A percentile compares a stretch with the other conserved stretches of the same genome.
These are phyloP conservation scores for Daedalea quercina DNA, from an alignment of 768 basidiomycete genomes.

Conservation along the genomic window DNA sequence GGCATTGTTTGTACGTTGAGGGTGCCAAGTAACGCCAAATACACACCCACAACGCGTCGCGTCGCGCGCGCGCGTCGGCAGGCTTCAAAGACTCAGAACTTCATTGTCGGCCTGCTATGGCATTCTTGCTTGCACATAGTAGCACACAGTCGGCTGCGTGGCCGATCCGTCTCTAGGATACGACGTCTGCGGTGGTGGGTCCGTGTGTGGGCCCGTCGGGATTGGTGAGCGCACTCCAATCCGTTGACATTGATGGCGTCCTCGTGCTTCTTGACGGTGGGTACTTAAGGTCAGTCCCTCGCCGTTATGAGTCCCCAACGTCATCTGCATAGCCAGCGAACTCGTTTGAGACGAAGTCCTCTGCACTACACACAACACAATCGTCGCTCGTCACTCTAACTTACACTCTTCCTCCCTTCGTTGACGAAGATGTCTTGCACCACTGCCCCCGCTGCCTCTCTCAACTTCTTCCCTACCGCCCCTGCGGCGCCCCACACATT, in stretches of 20 bases:
- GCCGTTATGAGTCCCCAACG: neutral
- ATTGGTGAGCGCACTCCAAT: neutral
- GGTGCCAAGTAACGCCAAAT: neutral
- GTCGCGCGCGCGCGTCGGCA: neutral
- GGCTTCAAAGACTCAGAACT: neutral
- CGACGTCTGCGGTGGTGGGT: conserved; percentile 1
- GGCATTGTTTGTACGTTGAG: neutral
- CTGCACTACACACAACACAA: neutral
- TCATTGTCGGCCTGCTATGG: conserved; percentile 3
- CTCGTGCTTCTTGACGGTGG: neutral
- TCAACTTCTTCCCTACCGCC: conserved; percentile 11
- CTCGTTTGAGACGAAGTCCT: conserved; percentile 5
- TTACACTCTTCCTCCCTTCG: neutral
- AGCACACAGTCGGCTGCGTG: neutral
- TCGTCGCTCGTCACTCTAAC: neutral
- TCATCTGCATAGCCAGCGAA: neutral
- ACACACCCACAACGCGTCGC: conserved; percentile 7
- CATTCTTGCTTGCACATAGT: neutral
- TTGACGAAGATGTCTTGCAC: conserved; percentile 11
- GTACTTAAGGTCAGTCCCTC: conserved; percentile 1
- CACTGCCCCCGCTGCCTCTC: conserved; percentile 7
- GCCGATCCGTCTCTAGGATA: neutral
- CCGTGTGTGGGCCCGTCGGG: neutral
- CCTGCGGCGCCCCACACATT: conserved; percentile 14
- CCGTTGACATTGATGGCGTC: neutral